A percentile compares a stretch with the other conserved stretches of the same genome.
Evolutionary conservation across 2,329 filamentous ascomycete species (phyloP).

Genomic region (Apiospora hydei): DNA sequence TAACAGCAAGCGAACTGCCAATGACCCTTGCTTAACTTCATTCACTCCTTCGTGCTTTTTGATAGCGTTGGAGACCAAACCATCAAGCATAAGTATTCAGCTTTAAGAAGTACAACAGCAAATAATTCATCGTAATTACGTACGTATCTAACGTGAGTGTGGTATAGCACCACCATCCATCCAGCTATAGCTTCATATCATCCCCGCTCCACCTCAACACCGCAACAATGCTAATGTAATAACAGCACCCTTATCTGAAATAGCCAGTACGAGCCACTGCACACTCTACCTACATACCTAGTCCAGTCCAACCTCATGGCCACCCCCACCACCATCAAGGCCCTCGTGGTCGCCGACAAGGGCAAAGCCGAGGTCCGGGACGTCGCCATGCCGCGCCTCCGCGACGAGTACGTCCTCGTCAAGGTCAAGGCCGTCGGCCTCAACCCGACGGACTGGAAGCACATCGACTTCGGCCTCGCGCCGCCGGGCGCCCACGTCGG

Average conservation of each 20-base stretch:
- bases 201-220: too few relatives aligned
- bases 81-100: neutral
- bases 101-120: too few relatives aligned
- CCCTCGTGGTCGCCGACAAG: constrained; percentile 32
- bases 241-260: too few relatives aligned
- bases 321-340: constrained; percentile 30
- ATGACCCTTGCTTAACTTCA: neutral
- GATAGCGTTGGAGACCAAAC: neutral
- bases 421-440: constrained; percentile 44
- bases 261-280: too few relatives aligned
- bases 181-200: too few relatives aligned
- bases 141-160: too few relatives aligned
- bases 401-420: constrained; percentile 41
- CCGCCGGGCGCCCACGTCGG: constrained; percentile 41
- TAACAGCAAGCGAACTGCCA: neutral
- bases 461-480: constrained; percentile 32
- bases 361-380: constrained; percentile 36
- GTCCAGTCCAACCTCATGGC: too few relatives aligned
- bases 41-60: neutral
- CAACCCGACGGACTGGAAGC: constrained; percentile 47
- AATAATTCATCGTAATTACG: too few relatives aligned
- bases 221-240: too few relatives aligned
- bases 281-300: neutral
- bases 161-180: too few relatives aligned
- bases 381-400: constrained; percentile 34